phyloP scores from a whole-genome alignment of 2,329 filamentous ascomycete genomes.

The Colletotrichum gloeosporioides region DNA sequence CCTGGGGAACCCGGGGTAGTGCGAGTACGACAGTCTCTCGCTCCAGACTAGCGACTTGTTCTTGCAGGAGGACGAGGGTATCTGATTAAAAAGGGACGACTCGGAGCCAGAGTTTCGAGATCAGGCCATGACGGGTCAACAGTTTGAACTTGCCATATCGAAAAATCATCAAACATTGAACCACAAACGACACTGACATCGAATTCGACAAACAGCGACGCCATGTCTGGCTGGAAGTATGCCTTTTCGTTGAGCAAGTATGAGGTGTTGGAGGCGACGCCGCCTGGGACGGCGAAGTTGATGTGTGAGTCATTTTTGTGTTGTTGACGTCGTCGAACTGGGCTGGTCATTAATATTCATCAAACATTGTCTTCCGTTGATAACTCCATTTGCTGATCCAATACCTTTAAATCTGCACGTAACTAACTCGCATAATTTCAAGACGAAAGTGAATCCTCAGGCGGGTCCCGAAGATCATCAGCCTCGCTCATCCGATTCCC shows the following conservation, averaged over 20 bases:
- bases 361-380: too few species aligned
- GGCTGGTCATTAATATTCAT: neutral
- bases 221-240: slow-evolving; percentile 24
- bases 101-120: neutral
- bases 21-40: neutral
- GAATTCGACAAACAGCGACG: neutral
- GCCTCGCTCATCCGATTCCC: slow-evolving; percentile 26
- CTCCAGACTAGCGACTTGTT: neutral
- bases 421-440: rapidly evolving
- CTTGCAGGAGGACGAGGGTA: neutral
- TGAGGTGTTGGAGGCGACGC: slow-evolving; percentile 21
- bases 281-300: slow-evolving; percentile 25
- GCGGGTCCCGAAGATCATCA: neutral
- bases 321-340: neutral
- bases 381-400: too few species aligned
- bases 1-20: slow-evolving; percentile 9
- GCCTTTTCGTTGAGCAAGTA: slow-evolving; percentile 25
- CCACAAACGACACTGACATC: neutral
- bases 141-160: neutral
- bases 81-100: neutral
- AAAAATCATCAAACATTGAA: neutral
- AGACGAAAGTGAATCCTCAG: neutral
- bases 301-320: slow-evolving; percentile 21
- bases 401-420: too few species aligned
- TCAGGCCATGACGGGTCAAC: neutral